phyloP scores from a whole-genome alignment of 495 filamentous ascomycete species.

The Tuber indicum region DNA sequence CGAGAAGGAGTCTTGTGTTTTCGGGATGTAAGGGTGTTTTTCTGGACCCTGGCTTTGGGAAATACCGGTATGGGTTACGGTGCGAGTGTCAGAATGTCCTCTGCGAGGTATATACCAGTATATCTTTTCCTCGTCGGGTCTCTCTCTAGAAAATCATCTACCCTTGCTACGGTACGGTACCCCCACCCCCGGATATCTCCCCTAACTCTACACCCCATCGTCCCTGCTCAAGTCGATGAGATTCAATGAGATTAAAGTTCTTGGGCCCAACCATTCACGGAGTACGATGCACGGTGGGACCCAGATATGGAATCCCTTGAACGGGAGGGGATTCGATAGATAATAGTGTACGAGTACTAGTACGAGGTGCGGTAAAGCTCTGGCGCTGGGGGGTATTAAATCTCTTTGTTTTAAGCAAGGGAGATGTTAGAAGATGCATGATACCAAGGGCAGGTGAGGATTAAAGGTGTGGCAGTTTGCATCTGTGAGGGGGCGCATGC shows the following conservation, averaged over 20 bases:
- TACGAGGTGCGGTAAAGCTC: no score
- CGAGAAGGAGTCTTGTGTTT: neutral
- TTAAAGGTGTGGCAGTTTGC: neutral
- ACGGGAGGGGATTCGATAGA: neutral
- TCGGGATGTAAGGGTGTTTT: neutral
- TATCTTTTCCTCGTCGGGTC: neutral
- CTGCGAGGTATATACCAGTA: neutral
- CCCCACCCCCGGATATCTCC: neutral
- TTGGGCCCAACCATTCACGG: no score
- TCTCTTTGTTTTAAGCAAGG: no score
- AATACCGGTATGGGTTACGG: neutral
- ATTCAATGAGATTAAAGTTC: neutral
- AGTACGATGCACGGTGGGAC: no score
- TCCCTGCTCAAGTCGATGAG: neutral
- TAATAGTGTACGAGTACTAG: neutral
- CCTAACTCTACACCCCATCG: no score
- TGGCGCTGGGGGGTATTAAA: no score
- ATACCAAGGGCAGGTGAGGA: no score
- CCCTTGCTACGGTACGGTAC: neutral
- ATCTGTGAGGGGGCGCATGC: no score
- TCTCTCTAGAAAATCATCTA: neutral
- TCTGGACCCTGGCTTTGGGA: neutral
- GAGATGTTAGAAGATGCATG: no score
- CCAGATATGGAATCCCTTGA: neutral
- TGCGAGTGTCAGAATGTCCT: neutral